These are phyloP conservation scores for Podospora appendiculata DNA, from an alignment of 495 filamentous ascomycete genomes.

Conservation along the genomic window DNA sequence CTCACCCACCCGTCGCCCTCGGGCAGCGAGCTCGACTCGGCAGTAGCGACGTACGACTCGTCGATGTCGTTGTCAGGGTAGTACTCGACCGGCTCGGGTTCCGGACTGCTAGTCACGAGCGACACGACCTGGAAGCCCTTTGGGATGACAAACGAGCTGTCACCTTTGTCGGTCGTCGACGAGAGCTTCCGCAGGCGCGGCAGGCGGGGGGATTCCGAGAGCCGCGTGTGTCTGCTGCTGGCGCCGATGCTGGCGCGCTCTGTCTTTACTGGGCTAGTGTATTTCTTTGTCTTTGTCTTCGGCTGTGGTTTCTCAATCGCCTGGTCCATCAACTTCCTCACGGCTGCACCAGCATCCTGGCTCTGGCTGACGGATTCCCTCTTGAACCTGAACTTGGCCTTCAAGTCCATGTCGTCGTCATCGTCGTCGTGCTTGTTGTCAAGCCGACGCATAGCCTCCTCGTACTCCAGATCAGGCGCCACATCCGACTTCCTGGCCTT, in stretches of 20 bases:
- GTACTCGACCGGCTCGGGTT: slow-evolving; percentile 27
- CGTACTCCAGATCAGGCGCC: slow-evolving; percentile 21
- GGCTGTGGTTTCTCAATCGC: slow-evolving; percentile 15
- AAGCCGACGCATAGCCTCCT: slow-evolving; percentile 26
- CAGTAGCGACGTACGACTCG: slow-evolving; percentile 18
- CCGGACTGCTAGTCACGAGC: slow-evolving; percentile 29
- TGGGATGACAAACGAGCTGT: slow-evolving; percentile 15
- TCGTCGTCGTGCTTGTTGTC: slow-evolving; percentile 13
- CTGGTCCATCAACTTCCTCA: slow-evolving; percentile 7
- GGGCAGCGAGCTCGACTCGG: slow-evolving; percentile 15
- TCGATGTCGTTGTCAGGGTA: slow-evolving; percentile 39
- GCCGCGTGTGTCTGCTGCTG: no score
- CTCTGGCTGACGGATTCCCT: neutral
- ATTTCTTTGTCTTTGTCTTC: no score
- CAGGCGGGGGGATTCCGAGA: no score
- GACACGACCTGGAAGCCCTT: slow-evolving; percentile 32
- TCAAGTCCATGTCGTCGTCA: neutral
- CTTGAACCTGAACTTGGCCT: neutral
- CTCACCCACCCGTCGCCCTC: slow-evolving; percentile 30
- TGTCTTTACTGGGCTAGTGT: no score
- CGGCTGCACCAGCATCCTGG: slow-evolving; percentile 1
- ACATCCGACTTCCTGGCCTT: slow-evolving; percentile 14
- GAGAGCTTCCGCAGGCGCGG: no score
- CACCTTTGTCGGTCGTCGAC: no score
- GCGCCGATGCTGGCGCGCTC: no score